Base-by-base conservation (phyloP, 2,329 filamentous ascomycete genomes). In the Diplodia mutila region DNA sequence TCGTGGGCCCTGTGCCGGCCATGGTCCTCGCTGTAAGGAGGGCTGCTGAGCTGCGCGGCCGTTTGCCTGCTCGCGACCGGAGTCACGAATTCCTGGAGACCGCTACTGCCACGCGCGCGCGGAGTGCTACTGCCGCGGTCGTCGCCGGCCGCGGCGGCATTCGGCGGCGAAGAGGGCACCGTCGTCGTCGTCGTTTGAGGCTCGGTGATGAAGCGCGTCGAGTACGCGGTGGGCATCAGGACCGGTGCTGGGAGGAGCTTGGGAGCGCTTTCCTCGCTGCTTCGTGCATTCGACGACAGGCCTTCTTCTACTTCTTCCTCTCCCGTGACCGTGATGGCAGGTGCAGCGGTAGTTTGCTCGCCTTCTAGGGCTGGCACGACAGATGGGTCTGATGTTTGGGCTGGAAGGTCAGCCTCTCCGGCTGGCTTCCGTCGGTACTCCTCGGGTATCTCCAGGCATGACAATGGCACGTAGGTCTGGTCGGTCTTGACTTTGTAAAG, bases 401-500 rank as follows among this genome's bases (percentile, higher is more conserved):
- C 4, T 21, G n/a, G 42, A 11, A 7, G 7, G 18, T 46, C 42
- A 9, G 18, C 34, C n/a, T 69, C 70, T 39, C 78, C 72, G 57
- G 72, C 76, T 16, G 70, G 72, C n/a, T 64, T 67, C 25, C 66
- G 66, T n/a, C 63, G 66, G 39, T 67, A 67, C 34, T 64, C 37
- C 29, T 49, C 25, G 6, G 76, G 75, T 12, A 80, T 67, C n/a
- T 65, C 75, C 49, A 93, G 82, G 54, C 86, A 79, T 66, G 88
- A 83, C 69, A 92, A 84, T 1, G 90, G 89, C 32, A 91, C 83
- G 67, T 86, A 81, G 65, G 88, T 85, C 78, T 94, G 91, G 69
- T 90, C 88, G 1, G 91, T 93, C 67, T 85, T 85, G 71, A 94
- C 83, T 79, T 93, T 93, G 82, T 93, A 93, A 74, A 86, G 86